Conservation (phyloP, 805 yeast genomes). For the Metschnikowia shivogae region DNA sequence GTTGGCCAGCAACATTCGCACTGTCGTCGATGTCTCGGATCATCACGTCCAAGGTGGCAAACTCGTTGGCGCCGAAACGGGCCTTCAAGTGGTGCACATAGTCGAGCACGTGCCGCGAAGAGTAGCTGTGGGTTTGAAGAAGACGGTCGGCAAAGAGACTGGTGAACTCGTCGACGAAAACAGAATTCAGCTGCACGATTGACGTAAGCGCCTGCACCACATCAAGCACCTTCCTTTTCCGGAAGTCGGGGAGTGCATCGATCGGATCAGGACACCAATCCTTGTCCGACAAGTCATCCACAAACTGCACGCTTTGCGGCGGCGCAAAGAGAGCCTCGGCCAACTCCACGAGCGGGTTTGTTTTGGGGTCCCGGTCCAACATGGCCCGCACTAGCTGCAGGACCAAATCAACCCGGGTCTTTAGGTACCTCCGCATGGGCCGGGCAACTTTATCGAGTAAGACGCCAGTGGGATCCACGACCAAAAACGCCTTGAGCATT, state of each 20-base stretch:
- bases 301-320: constrained; percentile 5
- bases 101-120: constrained; percentile 34
- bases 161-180: constrained; percentile 63
- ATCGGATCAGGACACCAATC: constrained; percentile 84
- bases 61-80: constrained; percentile 63
- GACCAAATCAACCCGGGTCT: constrained; percentile 71
- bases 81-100: constrained; percentile 53
- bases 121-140: constrained; percentile 39
- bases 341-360: constrained; percentile 48
- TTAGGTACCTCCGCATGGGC: constrained; percentile 69
- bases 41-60: constrained; percentile 80
- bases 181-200: constrained; percentile 64
- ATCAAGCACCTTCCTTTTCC: constrained; percentile 56
- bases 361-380: constrained; percentile 40
- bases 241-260: constrained; percentile 85
- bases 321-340: constrained; percentile 46
- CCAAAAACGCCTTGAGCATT: constrained; percentile 64
- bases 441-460: constrained; percentile 71
- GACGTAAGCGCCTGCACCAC: constrained; percentile 68
- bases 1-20: constrained; percentile 38
- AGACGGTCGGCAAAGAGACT: constrained; percentile 55
- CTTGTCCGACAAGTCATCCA: constrained; percentile 44
- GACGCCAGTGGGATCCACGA: constrained; percentile 86
- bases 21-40: constrained; percentile 65
- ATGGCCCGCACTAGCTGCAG: constrained; percentile 67